Percentiles rank a stretch among this genome's conserved stretches.
Evolutionary conservation across 768 basidiomycete species (phyloP).

Genomic region (Boletales sp.): DNA sequence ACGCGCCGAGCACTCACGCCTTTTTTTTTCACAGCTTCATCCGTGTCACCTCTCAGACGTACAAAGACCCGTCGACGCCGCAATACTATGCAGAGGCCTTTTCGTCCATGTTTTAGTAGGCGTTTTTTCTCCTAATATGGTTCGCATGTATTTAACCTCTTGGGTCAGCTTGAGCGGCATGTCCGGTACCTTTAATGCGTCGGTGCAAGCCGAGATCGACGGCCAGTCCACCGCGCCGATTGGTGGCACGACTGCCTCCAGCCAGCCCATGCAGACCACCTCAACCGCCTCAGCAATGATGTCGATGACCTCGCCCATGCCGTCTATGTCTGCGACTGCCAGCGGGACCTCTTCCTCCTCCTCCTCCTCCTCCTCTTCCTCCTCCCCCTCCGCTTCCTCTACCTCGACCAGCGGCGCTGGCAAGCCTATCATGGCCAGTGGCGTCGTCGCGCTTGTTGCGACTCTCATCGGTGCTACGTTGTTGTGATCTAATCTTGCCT

Average conservation of each 20-base stretch:
- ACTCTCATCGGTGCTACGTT: conserved; percentile 20
- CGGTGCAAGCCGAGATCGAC: conserved; percentile 54
- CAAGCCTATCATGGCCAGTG: conserved; percentile 22
- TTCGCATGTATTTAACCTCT: background rate
- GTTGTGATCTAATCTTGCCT: conserved; percentile 11
- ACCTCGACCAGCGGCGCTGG: conserved; percentile 16
- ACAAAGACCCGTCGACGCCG: conserved; percentile 50
- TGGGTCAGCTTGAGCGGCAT: conserved; percentile 57
- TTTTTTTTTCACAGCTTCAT: conserved; percentile 52
- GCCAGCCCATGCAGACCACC: too few relatives aligned
- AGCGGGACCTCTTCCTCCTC: too few relatives aligned
- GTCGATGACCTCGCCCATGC: background rate
- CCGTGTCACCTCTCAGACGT: conserved; percentile 58
- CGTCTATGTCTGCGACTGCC: background rate
- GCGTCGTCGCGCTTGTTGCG: conserved; percentile 20
- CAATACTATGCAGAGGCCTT: conserved; percentile 66
- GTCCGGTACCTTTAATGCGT: conserved; percentile 63
- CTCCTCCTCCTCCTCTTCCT: background rate
- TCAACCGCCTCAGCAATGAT: background rate
- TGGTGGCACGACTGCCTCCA: conserved; percentile 33
- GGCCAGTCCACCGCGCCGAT: conserved; percentile 59
- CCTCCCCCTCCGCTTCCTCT: conserved; percentile 2
- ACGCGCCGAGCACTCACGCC: background rate
- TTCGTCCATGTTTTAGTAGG: conserved; percentile 76
- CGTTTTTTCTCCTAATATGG: background rate